Evolutionary conservation across 495 filamentous ascomycete genomes (phyloP).

Genomic region (Rhizodiscina lignyota): DNA sequence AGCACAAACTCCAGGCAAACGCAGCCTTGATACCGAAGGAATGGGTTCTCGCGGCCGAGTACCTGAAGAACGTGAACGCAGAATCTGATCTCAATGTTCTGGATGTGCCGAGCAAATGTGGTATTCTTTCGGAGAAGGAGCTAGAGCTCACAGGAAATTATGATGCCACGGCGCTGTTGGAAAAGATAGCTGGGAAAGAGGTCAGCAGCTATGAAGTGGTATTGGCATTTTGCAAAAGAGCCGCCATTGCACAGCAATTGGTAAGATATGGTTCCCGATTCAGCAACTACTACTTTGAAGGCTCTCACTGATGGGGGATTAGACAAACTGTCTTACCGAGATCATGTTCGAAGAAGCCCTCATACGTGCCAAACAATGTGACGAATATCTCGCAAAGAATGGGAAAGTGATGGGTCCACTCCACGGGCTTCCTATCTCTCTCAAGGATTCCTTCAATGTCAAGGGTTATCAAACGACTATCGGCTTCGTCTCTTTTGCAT

Average conservation of each 20-base stretch:
- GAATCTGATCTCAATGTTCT: background rate
- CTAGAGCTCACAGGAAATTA: slow-evolving; percentile 1
- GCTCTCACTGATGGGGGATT: no score
- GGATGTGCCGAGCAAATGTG: background rate
- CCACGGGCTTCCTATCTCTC: slow-evolving; percentile 26
- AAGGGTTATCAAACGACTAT: slow-evolving; percentile 13
- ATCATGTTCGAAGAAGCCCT: slow-evolving; percentile 26
- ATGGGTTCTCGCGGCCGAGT: background rate
- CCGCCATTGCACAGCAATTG: slow-evolving; percentile 27
- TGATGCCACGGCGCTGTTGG: slow-evolving; percentile 2
- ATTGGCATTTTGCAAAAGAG: slow-evolving; percentile 31
- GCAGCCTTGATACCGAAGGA: background rate
- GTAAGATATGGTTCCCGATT: slow-evolving; percentile 1
- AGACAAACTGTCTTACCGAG: slow-evolving; percentile 23
- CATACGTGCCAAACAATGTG: slow-evolving; percentile 23
- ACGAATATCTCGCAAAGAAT: slow-evolving; percentile 23
- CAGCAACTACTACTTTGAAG: background rate
- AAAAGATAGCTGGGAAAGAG: slow-evolving; percentile 16
- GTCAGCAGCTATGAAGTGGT: slow-evolving; percentile 28
- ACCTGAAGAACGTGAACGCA: background rate
- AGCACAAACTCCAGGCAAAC: no score
- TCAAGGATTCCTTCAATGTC: slow-evolving; percentile 24
- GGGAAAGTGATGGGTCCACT: slow-evolving; percentile 22
- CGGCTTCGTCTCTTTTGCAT: slow-evolving; percentile 13
- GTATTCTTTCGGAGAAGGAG: slow-evolving; percentile 1